Evolutionary conservation across 164 flowering plant genomes (phyloP), one percentile per base, ranked within the genome.

Genomic region (Vitis amurensis): DNA sequence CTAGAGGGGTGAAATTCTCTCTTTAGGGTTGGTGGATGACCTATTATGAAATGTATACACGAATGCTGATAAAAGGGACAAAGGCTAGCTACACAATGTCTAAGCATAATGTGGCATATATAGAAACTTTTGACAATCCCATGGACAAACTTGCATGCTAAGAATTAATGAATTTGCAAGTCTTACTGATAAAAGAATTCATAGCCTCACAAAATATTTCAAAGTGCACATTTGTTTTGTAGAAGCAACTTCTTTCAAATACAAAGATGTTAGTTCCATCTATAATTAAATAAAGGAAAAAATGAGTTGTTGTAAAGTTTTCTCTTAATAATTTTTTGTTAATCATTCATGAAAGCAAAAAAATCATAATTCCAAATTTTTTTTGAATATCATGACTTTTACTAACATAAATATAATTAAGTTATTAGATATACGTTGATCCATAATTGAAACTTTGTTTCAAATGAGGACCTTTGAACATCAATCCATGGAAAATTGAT

Each of bases 31-130:
- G 23, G 27, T 23, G 90, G 90, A 85, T 83, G 84, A 67, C 61
- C 15, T 62, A 30, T 1, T 57, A 77, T 65, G 79, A 78, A 29
- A 78, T 0, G 68, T 53, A 1, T 88, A 84, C 67, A 55, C 19
- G 19, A 74, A 83, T 64, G n/a, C 16, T 1, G 71, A 29, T 8
- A 86, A 86, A 71, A 82, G 79, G 68, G 82, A 73, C 3, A 70
- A 0, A 47, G 80, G 84, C 2, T 78, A 70, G 23, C 23, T 78
- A 70, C 19, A 17, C 59, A 19, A 55, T 61, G 30, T 73, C 68
- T 17, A 62, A 67, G 44, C 58, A 55, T 61, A 73, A 61, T 56
- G 76, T 73, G 50, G 62, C 16, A 7, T 58, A 29, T 8, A 64
- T 71, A 2, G 55, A 71, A 8, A 47, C 47, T 9, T 57, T n/a